These are phyloP conservation scores for Breynia disticha DNA, from an alignment of 441 rosid genomes.

Conservation along the genomic window DNA sequence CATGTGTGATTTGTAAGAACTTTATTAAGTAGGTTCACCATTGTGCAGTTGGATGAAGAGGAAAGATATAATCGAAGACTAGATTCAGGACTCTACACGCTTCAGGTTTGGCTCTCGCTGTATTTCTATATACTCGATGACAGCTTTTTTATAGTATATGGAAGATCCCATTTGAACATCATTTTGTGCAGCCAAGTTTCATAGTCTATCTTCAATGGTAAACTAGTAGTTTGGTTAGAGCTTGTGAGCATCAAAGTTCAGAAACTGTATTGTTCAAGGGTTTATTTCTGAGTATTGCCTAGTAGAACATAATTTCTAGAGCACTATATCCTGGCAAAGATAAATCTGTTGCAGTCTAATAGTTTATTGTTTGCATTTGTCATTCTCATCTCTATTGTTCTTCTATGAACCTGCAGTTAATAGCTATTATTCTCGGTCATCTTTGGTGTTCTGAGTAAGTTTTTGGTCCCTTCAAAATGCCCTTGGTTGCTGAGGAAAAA, in stretches of 20 bases:
- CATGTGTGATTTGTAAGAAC: constrained; percentile 3
- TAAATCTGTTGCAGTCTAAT: background rate
- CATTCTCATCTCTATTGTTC: background rate
- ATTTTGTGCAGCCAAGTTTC: too few relatives aligned
- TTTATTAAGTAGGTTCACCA: constrained; percentile 5
- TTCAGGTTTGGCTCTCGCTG: constrained; percentile 51
- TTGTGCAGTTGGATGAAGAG: constrained; percentile 81
- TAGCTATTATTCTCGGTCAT: constrained; percentile 80
- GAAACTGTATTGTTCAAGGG: too few relatives aligned
- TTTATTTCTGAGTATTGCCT: too few relatives aligned
- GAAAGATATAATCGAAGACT: constrained; percentile 75
- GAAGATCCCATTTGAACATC: too few relatives aligned
- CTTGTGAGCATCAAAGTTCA: too few relatives aligned
- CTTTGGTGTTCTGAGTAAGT: constrained; percentile 97
- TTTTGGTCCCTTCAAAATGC: background rate
- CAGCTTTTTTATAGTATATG: background rate
- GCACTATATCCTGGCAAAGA: background rate
- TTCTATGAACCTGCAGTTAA: constrained; percentile 47
- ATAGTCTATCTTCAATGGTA: too few relatives aligned
- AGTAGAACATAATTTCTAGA: background rate
- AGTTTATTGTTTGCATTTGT: background rate
- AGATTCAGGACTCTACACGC: constrained; percentile 91
- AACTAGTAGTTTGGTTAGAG: too few relatives aligned
- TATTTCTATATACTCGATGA: background rate
- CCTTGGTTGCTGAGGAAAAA: background rate